Evolutionary conservation across 345 rosid genomes (phyloP), one percentile per base, ranked within the genome.

Genomic region (Corchorus olitorius): DNA sequence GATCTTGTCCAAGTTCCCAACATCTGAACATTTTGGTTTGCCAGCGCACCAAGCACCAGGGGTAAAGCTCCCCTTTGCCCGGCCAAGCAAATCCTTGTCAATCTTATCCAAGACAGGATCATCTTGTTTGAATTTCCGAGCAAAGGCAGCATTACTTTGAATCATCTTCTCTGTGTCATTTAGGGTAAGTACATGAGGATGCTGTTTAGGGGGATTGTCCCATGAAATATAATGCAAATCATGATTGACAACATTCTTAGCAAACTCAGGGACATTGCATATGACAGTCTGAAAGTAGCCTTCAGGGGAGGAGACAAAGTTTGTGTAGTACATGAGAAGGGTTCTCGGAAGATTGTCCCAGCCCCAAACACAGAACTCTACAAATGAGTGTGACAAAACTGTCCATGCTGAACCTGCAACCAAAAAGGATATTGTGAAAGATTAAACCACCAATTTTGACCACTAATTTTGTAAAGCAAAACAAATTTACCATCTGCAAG

Each of bases 21-120:
- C 89, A 72, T 82, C 70, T 0, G 94, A 86, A 76, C 99, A 97
- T 70, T 79, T 78, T 16, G 93, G 92, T 59, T 85, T 81, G 62
- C 91, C 97, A 6, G 91, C 78, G 78, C 98, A 97, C 99, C 99
- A 97, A 46, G 93, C 97, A 53, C 99, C 98, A 6, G 99, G 97
- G 74, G 98, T 90, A 85, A 97, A 92, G 66, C 86, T 78, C 11
- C 84, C 91, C 2, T 68, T 87, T 43, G 63, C 80, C 75, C 99
- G 87, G 22, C 77, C 70, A 71, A 97, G 97, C 75, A 94, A 74
- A 17, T 90, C 94, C 65, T 81, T 78, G 41, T 97, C 99, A 4
- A 97, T 94, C 82, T 45, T 80, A 72, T 97, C 92, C 53, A 97
- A 84, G 37, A 83, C 92, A n/a, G 82, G 80, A 16, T 87, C 88